phyloP scores from a whole-genome alignment of 1,139 yeast species.

The Nakaseomyces glabratus region DNA sequence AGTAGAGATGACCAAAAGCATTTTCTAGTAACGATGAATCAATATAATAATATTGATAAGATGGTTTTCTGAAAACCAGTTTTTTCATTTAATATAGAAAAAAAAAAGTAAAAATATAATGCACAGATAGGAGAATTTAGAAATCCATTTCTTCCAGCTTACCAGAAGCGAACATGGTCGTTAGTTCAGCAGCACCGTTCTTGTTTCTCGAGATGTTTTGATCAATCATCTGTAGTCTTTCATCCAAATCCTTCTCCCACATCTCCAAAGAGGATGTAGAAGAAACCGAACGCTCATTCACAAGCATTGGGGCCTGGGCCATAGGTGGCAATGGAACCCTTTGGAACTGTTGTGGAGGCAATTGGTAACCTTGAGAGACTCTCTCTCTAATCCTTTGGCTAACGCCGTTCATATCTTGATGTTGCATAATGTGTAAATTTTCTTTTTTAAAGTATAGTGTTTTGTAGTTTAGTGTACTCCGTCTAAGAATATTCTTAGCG shows the following conservation, averaged over 20 bases:
- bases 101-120: too few relatives aligned
- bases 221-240: conserved; percentile 35
- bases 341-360: conserved; percentile 18
- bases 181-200: conserved; percentile 21
- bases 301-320: conserved; percentile 24
- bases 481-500: too few relatives aligned
- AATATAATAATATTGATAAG: too few relatives aligned
- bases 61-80: too few relatives aligned
- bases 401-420: conserved; percentile 8
- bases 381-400: conserved; percentile 8
- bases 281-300: conserved; percentile 26
- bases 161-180: conserved; percentile 15
- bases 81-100: too few relatives aligned
- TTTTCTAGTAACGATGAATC: too few relatives aligned
- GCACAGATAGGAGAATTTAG: too few relatives aligned
- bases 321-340: conserved; percentile 47
- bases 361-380: conserved; percentile 14
- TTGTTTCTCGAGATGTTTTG: conserved; percentile 24
- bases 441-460: too few relatives aligned
- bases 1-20: too few relatives aligned
- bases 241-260: conserved; percentile 41
- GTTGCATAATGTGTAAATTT: too few relatives aligned
- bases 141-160: conserved; percentile 15
- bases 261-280: conserved; percentile 37
- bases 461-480: too few relatives aligned